Percentiles rank a stretch among this genome's conserved stretches.
Evolutionary conservation across 2,329 filamentous ascomycete species (phyloP).

Genomic region (Pestalotiopsis sp.): DNA sequence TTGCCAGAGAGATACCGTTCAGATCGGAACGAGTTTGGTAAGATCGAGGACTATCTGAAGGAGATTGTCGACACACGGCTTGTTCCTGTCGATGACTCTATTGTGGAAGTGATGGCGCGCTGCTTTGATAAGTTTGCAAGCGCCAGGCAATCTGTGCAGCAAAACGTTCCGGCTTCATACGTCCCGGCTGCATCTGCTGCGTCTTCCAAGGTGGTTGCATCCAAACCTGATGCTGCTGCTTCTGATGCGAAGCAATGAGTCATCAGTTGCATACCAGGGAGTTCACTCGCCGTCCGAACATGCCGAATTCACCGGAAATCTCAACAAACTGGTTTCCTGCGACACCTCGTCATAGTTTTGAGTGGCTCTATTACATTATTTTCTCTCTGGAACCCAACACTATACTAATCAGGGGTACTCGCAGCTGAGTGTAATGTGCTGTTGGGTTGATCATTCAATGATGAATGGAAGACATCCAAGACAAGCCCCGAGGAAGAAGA

Average conservation of each 20-base stretch:
- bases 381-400: too few species aligned
- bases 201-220: not conserved
- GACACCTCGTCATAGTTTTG: not conserved
- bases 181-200: slow-evolving; percentile 19
- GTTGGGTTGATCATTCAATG: too few species aligned
- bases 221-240: not conserved
- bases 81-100: slow-evolving; percentile 41
- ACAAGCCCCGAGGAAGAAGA: too few species aligned
- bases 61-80: slow-evolving; percentile 51
- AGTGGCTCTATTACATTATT: not conserved
- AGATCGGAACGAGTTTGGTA: slow-evolving; percentile 51
- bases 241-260: not conserved
- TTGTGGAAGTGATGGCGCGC: slow-evolving; percentile 49
- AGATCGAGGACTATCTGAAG: slow-evolving; percentile 53
- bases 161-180: slow-evolving; percentile 49
- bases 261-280: not conserved
- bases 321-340: not conserved
- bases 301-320: not conserved
- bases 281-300: not conserved
- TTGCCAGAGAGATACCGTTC: slow-evolving; percentile 54
- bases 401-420: too few species aligned
- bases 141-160: slow-evolving; percentile 49
- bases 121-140: slow-evolving; percentile 49
- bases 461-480: too few species aligned
- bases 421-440: too few species aligned